Conservation (phyloP, 768 basidiomycete genomes). For the Lanmaoa rubissima region DNA sequence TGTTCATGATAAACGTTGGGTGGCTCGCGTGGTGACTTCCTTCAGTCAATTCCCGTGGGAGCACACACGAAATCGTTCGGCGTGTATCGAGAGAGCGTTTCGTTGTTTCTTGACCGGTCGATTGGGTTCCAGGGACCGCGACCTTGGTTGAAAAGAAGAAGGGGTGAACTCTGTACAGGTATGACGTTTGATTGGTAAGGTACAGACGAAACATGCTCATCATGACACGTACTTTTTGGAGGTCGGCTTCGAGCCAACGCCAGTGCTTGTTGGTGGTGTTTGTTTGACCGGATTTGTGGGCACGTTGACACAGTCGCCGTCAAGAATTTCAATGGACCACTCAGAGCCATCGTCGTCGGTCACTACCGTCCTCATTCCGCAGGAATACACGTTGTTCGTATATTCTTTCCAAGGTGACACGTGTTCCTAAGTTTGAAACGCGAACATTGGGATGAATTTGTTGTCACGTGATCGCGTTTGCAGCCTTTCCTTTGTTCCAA, state of each 20-base stretch:
- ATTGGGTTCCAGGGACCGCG: background rate
- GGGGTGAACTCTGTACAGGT: conserved; percentile 17
- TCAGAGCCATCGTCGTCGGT: conserved; percentile 24
- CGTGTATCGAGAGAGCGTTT: background rate
- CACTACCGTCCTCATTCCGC: conserved; percentile 14
- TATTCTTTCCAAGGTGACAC: background rate
- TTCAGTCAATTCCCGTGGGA: background rate
- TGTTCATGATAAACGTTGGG: background rate
- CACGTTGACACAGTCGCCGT: conserved; percentile 15
- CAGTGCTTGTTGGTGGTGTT: conserved; percentile 4
- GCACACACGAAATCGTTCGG: background rate
- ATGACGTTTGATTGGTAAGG: conserved; percentile 4
- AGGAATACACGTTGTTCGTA: conserved; percentile 3
- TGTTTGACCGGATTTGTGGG: conserved; percentile 22
- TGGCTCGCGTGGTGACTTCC: background rate
- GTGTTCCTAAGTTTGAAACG: background rate
- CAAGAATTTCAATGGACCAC: conserved; percentile 33
- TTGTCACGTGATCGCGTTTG: conserved; percentile 22
- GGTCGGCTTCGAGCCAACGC: too few relatives aligned
- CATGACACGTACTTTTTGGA: conserved; percentile 16
- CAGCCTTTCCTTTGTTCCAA: background rate
- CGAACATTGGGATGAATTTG: background rate
- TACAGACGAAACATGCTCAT: conserved; percentile 12
- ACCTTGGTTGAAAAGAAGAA: conserved; percentile 19
- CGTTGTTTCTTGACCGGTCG: background rate